Base-by-base conservation (phyloP, 2,329 filamentous ascomycete genomes). In the Aspergillus ochraceus region DNA sequence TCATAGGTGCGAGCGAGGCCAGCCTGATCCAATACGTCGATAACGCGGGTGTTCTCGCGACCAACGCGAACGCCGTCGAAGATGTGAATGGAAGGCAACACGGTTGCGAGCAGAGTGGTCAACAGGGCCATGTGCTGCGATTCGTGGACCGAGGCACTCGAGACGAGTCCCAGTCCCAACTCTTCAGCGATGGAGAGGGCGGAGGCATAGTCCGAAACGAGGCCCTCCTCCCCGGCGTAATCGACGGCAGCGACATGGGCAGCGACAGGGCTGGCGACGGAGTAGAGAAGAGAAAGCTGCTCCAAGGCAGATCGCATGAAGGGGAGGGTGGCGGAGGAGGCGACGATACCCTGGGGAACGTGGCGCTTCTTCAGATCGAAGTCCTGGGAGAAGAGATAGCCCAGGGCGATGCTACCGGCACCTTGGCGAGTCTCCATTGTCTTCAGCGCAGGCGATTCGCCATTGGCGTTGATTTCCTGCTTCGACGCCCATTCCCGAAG, bases 371-470 rank as follows among this genome's bases (percentile, higher is more conserved):
- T 87, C 70, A 97, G 78, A 75, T 98, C 93, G 71, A 97, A 97
- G 79, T 99, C 95, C 71, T 92, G 91, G 62, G 93, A 97, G 83
- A 98, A 99, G 75, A 98, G 91, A 80, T 99, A 99, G 59, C 95
- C 95, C 52, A 99, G 85, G 22, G 95, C 92, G 72, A 98, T 90
- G 65, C 90, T 88, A 58, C 94, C 95, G 55, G 95, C 95, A 60
- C 95, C 95, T 58, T 90, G 86, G 56, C 95, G 86, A 49, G 93
- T 96, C 81, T 99, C 90, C 71, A 97, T 86, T 24, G 90, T 80
- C 61, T 93, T 84, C 51, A 98, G 86, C 14, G 87, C 82, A 52
- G 95, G 94, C 63, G 87, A 79, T 72, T 93, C 90, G 68, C 91
- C 91, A 79, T 93, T 88, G 64, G 89, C 87, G 80, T 99, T 99